Percentiles rank a stretch among this genome's conserved stretches.
These are phyloP conservation scores for Heliamphora pulchella DNA, from an alignment of 179 eudicot species.

Conservation along the genomic window DNA sequence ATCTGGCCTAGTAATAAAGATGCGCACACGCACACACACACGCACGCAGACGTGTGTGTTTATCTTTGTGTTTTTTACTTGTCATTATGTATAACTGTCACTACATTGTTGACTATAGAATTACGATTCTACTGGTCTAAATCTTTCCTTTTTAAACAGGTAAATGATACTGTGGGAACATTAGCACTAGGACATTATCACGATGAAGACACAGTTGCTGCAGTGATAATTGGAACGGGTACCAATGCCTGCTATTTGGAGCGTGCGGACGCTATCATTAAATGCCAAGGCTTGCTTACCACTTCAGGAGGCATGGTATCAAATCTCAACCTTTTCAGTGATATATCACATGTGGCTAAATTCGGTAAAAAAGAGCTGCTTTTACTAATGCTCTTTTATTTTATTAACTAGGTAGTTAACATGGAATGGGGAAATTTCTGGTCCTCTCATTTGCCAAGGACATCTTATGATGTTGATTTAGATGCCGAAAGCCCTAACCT, in stretches of 20 bases:
- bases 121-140: background rate
- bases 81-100: background rate
- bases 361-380: background rate
- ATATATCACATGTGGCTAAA: background rate
- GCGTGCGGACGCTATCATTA: conserved; percentile 61
- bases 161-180: conserved; percentile 86
- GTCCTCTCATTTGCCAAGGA: conserved; percentile 90
- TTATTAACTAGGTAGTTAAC: conserved; percentile 61
- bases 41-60: too few species aligned
- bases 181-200: conserved; percentile 76
- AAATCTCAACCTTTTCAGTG: conserved; percentile 4
- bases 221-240: conserved; percentile 84
- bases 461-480: conserved; percentile 64
- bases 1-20: too few species aligned
- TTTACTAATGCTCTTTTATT: conserved; percentile 2
- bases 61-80: background rate
- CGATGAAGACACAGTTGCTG: conserved; percentile 72
- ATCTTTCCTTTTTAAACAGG: conserved; percentile 25
- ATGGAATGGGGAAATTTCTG: conserved; percentile 99
- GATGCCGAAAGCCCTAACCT: conserved; percentile 68
- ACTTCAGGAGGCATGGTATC: conserved; percentile 79
- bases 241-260: conserved; percentile 90
- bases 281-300: conserved; percentile 62
- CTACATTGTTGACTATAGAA: background rate
- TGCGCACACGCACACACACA: too few species aligned